These are phyloP conservation scores for Austroboletus niveus DNA, from an alignment of 1,284 basidiomycete genomes.

Conservation along the genomic window DNA sequence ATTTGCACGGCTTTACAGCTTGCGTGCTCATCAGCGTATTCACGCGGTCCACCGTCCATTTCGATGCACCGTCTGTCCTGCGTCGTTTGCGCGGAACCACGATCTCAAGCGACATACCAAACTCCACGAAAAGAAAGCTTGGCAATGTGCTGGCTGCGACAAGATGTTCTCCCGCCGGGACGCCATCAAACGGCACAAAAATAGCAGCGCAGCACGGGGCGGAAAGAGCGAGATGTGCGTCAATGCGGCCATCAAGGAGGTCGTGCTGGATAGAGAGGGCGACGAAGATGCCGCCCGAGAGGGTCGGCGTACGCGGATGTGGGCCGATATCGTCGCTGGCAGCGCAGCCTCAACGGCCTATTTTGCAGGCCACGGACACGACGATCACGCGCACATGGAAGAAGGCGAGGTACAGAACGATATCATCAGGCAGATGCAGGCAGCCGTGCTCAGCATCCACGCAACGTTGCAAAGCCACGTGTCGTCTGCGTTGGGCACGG, in stretches of 20 bases:
- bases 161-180: slow-evolving; percentile 73
- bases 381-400: slow-evolving; percentile 42
- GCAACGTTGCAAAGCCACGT: slow-evolving; percentile 58
- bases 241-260: slow-evolving; percentile 55
- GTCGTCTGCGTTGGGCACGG: slow-evolving; percentile 50
- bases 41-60: slow-evolving; percentile 64
- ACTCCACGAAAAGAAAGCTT: slow-evolving; percentile 66
- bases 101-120: slow-evolving; percentile 72
- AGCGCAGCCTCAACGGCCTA: slow-evolving; percentile 23
- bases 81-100: slow-evolving; percentile 72
- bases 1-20: slow-evolving; percentile 62
- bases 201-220: slow-evolving; percentile 47
- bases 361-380: slow-evolving; percentile 17
- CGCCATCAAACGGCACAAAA: slow-evolving; percentile 73
- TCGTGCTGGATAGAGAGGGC: slow-evolving; percentile 53
- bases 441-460: slow-evolving; percentile 54
- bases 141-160: slow-evolving; percentile 66
- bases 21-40: slow-evolving; percentile 65
- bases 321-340: slow-evolving; percentile 54
- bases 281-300: slow-evolving; percentile 51
- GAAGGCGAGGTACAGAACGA: slow-evolving; percentile 61
- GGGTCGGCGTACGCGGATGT: slow-evolving; percentile 57
- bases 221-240: slow-evolving; percentile 50
- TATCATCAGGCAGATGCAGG: slow-evolving; percentile 51
- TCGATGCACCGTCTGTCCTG: slow-evolving; percentile 60